These are phyloP conservation scores for Leishmania braziliensis DNA, from an alignment of 208 protist genomes.

Conservation along the genomic window DNA sequence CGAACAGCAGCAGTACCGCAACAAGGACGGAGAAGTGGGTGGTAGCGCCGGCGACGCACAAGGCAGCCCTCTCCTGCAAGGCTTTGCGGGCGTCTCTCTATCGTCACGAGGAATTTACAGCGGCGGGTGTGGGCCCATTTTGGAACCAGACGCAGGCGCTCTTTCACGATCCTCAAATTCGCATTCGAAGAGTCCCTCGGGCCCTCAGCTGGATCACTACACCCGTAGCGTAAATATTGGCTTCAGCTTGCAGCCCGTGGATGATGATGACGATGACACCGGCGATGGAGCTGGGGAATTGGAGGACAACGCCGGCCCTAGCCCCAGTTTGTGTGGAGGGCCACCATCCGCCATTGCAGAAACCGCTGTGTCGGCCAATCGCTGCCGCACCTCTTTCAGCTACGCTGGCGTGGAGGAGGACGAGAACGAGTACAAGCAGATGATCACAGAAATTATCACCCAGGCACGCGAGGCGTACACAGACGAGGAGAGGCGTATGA, in stretches of 20 bases:
- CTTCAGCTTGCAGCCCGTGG: constrained; percentile 29
- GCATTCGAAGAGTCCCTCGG: constrained; percentile 40
- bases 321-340: background rate
- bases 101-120: constrained; percentile 7
- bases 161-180: constrained; percentile 13
- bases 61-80: background rate
- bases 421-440: constrained; percentile 41
- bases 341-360: constrained; percentile 1
- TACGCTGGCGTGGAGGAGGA: constrained; percentile 12
- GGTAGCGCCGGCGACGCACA: background rate
- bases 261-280: constrained; percentile 26
- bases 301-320: background rate
- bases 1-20: background rate
- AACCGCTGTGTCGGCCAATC: constrained; percentile 8
- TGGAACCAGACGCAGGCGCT: background rate
- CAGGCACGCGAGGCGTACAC: constrained; percentile 40
- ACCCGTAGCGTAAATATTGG: constrained; percentile 28
- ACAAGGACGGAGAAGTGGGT: background rate
- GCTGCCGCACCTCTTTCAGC: constrained; percentile 2
- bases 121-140: background rate
- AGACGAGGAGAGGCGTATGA: constrained; percentile 34
- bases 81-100: background rate
- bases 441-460: constrained; percentile 39
- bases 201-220: constrained; percentile 38
- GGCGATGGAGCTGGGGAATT: background rate